phyloP scores from a whole-genome alignment of 2,329 filamentous ascomycete species.

The Elsinoe necatrix region DNA sequence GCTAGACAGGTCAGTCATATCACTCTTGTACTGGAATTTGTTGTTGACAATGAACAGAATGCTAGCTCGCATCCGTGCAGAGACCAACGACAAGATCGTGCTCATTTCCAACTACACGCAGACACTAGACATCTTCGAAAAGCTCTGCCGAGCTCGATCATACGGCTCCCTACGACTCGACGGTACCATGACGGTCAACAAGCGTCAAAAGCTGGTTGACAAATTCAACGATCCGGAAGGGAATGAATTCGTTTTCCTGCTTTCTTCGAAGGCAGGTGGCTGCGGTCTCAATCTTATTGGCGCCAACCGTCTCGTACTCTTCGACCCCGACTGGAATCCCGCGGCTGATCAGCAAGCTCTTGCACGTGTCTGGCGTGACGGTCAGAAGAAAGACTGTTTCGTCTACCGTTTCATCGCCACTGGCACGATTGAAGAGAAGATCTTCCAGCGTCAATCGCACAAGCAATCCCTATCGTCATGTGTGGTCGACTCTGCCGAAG shows the following conservation, averaged over 20 bases:
- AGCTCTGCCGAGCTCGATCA: conserved; percentile 70
- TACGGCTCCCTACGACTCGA: conserved; percentile 88
- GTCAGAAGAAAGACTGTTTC: conserved; percentile 98
- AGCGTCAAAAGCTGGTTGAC: conserved; percentile 93
- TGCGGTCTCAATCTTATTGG: conserved; percentile 95
- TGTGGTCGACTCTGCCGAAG: conserved; percentile 91
- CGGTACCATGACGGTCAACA: conserved; percentile 95
- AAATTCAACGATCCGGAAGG: conserved; percentile 93
- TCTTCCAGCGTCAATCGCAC: conserved; percentile 96
- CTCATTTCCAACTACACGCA: conserved; percentile 98
- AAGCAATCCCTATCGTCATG: conserved; percentile 95
- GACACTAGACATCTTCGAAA: conserved; percentile 89
- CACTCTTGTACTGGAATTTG: background rate
- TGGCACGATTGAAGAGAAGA: conserved; percentile 97
- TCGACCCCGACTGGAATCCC: conserved; percentile 93
- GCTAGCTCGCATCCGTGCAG: conserved; percentile 87
- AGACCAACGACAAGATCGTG: conserved; percentile 98
- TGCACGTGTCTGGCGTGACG: conserved; percentile 96
- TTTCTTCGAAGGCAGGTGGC: conserved; percentile 92
- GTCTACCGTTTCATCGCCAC: conserved; percentile 99
- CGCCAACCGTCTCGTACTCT: conserved; percentile 86
- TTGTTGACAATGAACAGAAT: conserved; percentile 42
- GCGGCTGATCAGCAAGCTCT: conserved; percentile 95
- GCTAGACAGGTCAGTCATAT: conserved; percentile 53
- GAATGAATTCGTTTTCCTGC: conserved; percentile 84